These are phyloP conservation scores for Fusarium haematococcum DNA, from an alignment of 2,329 filamentous ascomycete species.

Conservation along the genomic window DNA sequence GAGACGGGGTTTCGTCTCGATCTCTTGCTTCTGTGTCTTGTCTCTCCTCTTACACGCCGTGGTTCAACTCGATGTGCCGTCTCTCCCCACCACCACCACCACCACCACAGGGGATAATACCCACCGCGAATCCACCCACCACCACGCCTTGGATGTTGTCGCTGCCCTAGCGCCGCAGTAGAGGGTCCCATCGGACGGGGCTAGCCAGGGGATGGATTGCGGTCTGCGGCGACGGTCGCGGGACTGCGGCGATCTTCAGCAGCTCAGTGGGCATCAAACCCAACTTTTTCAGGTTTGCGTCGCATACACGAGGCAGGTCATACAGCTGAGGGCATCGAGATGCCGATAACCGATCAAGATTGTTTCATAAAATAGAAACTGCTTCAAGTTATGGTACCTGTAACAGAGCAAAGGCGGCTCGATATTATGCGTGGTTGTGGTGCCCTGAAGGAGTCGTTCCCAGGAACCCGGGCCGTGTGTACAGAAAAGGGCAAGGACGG, in stretches of 20 bases:
- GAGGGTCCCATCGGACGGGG: background rate
- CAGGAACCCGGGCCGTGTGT: background rate
- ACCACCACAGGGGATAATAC: background rate
- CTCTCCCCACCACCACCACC: background rate
- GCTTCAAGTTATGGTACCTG: background rate
- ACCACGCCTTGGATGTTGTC: background rate
- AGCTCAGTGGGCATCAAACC: background rate
- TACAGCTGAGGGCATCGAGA: background rate
- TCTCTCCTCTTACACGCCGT: slow-evolving; percentile 1
- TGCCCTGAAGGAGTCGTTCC: background rate
- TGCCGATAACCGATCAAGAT: slow-evolving; percentile 3
- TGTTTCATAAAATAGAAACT: background rate
- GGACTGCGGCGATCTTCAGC: background rate
- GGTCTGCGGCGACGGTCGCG: background rate
- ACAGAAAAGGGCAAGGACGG: background rate
- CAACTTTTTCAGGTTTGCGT: background rate
- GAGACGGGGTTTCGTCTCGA: background rate
- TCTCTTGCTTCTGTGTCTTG: background rate
- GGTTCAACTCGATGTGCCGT: background rate
- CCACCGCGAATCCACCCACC: background rate
- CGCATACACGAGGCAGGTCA: background rate
- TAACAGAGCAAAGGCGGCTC: background rate
- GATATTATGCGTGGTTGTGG: background rate
- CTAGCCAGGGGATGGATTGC: background rate
- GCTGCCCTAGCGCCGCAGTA: background rate